A percentile compares a stretch with the other conserved stretches of the same genome.
phyloP scores from a whole-genome alignment of 2,329 filamentous ascomycete genomes.

The Alternaria alternata region DNA sequence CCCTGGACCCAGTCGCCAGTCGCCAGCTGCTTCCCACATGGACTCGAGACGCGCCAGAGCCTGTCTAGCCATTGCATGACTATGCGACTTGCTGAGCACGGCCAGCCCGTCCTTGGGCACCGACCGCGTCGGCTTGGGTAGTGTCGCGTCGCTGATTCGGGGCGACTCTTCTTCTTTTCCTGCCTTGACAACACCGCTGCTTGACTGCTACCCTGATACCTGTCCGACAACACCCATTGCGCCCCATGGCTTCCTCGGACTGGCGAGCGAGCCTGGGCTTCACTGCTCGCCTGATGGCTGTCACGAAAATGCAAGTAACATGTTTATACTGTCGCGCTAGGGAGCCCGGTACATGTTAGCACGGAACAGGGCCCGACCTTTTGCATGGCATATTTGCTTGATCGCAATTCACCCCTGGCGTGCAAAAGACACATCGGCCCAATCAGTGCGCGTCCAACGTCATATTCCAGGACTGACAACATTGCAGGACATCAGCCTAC shows the following conservation, averaged over 20 bases:
- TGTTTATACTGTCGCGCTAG: slow-evolving; percentile 16
- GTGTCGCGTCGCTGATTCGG: slow-evolving; percentile 14
- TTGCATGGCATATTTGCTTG: slow-evolving; percentile 4
- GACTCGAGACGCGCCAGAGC: slow-evolving; percentile 6
- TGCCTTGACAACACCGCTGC: slow-evolving; percentile 11
- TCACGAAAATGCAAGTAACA: slow-evolving; percentile 59
- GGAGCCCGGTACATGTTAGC: slow-evolving; percentile 2
- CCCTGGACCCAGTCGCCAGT: not conserved
- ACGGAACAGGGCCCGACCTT: slow-evolving; percentile 7
- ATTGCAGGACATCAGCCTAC: slow-evolving; percentile 58
- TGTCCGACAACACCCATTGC: not conserved
- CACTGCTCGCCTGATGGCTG: slow-evolving; percentile 54
- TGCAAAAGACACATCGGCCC: not conserved
- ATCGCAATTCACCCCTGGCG: slow-evolving; percentile 1
- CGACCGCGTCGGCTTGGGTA: slow-evolving; percentile 12
- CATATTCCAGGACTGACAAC: slow-evolving; percentile 14
- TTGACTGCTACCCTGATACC: not conserved
- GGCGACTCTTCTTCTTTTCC: slow-evolving; percentile 3
- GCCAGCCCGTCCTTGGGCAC: slow-evolving; percentile 7
- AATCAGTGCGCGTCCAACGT: not conserved
- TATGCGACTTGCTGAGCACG: not conserved
- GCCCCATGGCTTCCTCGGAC: slow-evolving; percentile 38
- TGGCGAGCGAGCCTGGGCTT: slow-evolving; percentile 56
- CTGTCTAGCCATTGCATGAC: slow-evolving; percentile 2
- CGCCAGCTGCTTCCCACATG: not conserved